Percentiles rank a stretch among this genome's conserved stretches.
phyloP scores from a whole-genome alignment of 78 protist genomes.

The Neovahlkampfia damariscottae region DNA sequence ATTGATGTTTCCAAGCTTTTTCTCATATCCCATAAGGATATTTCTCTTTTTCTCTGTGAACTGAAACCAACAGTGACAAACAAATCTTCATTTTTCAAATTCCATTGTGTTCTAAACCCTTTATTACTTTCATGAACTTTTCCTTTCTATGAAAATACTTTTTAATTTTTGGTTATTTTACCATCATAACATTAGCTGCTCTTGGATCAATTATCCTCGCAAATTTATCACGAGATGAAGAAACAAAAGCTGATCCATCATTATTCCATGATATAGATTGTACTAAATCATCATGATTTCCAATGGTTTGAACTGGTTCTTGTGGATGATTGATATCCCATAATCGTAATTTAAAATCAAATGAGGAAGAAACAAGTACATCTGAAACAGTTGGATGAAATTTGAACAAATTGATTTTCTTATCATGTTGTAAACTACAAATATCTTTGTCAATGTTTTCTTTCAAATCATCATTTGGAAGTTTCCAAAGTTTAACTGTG shows the following conservation, averaged over 20 bases:
- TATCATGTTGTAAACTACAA: no score
- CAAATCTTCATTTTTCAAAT: neutral
- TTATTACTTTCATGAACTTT: neutral
- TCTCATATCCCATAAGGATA: neutral
- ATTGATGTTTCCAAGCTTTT: neutral
- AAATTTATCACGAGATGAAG: neutral
- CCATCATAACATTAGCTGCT: neutral
- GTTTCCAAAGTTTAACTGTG: conserved; percentile 34
- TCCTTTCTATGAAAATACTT: neutral
- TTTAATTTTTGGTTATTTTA: neutral
- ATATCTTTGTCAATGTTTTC: no score
- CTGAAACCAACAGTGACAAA: neutral
- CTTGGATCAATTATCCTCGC: neutral
- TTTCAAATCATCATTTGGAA: no score
- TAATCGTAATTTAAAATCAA: neutral
- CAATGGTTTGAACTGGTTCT: neutral
- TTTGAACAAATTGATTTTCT: neutral
- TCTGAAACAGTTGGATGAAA: neutral
- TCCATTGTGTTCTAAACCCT: neutral
- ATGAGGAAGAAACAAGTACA: neutral
- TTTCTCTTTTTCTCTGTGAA: neutral
- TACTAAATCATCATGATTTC: neutral
- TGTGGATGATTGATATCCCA: neutral
- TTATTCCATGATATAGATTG: neutral
- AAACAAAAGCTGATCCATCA: neutral